phyloP scores from a whole-genome alignment of 75 land plant species.

The Pinus tabuliformis region DNA sequence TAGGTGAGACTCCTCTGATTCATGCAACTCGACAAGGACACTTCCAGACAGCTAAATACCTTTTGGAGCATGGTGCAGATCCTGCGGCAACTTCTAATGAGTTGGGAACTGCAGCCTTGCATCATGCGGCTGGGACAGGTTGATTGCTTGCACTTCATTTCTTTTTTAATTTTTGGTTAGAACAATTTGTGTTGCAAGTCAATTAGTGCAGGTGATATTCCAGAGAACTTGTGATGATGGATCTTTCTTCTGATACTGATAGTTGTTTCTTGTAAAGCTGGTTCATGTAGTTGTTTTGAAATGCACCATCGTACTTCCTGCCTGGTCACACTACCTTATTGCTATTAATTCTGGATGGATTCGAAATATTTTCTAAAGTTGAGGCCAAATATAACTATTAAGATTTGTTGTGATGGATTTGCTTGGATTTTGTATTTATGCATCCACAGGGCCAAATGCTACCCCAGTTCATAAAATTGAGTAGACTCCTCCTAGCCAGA shows the following conservation, averaged over 20 bases:
- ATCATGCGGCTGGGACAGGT: conserved; percentile 98
- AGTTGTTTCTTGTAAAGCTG: no score
- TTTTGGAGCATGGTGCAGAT: conserved; percentile 86
- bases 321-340: no score
- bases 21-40: conserved; percentile 95
- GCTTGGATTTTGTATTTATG: conserved; percentile 1
- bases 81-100: conserved; percentile 61
- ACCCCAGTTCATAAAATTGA: no score
- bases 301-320: no score
- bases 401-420: background rate
- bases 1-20: conserved; percentile 96
- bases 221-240: no score
- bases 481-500: no score
- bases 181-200: background rate
- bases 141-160: conserved; percentile 3
- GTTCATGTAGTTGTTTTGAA: no score
- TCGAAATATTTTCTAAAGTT: no score
- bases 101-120: conserved; percentile 78
- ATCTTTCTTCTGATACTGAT: no score
- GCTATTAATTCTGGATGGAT: no score
- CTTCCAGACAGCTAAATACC: conserved; percentile 56
- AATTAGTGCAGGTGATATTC: no score
- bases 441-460: background rate
- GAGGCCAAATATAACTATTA: background rate
- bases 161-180: background rate